Evolutionary conservation across 257 asterid genomes (phyloP).

Genomic region (Nicotiana noctiflora): DNA sequence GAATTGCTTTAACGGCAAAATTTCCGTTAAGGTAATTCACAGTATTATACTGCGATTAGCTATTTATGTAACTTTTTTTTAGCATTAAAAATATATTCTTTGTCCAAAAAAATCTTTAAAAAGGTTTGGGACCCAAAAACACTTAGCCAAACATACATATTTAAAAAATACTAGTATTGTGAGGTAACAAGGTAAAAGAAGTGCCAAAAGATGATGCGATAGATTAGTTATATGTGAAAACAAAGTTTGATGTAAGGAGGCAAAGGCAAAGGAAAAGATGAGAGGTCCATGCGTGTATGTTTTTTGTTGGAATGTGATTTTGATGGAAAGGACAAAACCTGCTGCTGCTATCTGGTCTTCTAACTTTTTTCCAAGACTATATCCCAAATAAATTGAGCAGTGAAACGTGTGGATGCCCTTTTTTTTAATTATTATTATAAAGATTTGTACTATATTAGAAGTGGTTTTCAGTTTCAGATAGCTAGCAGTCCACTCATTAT

Average conservation of each 20-base stretch:
- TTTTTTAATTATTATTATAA: neutral
- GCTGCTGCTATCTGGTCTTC: slow-evolving; percentile 19
- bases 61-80: too few relatives aligned
- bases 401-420: slow-evolving; percentile 11
- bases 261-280: neutral
- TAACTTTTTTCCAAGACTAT: slow-evolving; percentile 6
- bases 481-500: neutral
- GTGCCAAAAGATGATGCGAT: slow-evolving; percentile 12
- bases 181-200: neutral
- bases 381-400: neutral
- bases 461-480: neutral
- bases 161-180: neutral
- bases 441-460: neutral
- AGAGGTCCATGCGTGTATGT: slow-evolving; percentile 19
- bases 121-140: too few relatives aligned
- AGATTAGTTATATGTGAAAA: slow-evolving; percentile 30
- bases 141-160: neutral
- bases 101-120: too few relatives aligned
- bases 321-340: slow-evolving; percentile 40
- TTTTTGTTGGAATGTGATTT: slow-evolving; percentile 6
- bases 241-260: slow-evolving; percentile 15
- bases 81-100: too few relatives aligned
- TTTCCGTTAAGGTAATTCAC: too few relatives aligned
- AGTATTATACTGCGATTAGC: too few relatives aligned
- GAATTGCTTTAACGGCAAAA: too few relatives aligned